Percentiles rank a stretch among this genome's conserved stretches.
These are phyloP conservation scores for Acacia confusa DNA, from an alignment of 306 rosid species.

Conservation along the genomic window DNA sequence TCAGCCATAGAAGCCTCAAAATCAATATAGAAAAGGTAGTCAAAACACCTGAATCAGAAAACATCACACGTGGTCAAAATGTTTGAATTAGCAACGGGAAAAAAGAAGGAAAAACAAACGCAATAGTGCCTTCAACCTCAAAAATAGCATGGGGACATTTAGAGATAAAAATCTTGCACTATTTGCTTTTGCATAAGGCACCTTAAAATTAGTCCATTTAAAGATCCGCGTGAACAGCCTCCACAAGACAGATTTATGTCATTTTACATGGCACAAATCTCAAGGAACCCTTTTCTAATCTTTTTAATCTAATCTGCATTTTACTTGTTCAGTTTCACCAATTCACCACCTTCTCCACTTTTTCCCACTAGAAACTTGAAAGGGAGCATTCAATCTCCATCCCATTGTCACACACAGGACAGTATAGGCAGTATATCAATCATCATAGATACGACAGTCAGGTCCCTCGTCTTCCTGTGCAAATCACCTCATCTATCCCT, in stretches of 20 bases:
- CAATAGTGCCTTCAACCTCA: not conserved
- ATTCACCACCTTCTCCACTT: not conserved
- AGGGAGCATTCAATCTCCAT: not conserved
- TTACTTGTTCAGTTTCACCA: not conserved
- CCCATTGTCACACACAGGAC: not conserved
- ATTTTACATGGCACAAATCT: not conserved
- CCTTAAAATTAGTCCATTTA: not conserved
- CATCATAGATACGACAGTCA: not conserved
- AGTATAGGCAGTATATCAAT: not conserved
- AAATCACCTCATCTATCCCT: not conserved
- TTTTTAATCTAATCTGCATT: not conserved
- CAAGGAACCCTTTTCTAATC: not conserved
- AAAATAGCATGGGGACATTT: not conserved
- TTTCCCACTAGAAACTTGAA: not conserved
- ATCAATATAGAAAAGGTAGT: constrained; percentile 60
- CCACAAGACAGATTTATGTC: not conserved
- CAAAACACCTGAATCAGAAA: constrained; percentile 45
- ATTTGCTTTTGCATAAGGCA: not conserved
- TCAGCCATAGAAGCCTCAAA: constrained; percentile 63
- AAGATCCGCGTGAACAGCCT: not conserved
- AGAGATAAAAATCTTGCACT: not conserved
- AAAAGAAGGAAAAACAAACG: not conserved
- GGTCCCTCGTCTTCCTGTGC: not conserved
- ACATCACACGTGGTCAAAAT: constrained; percentile 4
- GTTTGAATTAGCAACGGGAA: constrained; percentile 5